These are phyloP conservation scores for Lentinula edodes DNA, from an alignment of 768 basidiomycete genomes.

Conservation along the genomic window DNA sequence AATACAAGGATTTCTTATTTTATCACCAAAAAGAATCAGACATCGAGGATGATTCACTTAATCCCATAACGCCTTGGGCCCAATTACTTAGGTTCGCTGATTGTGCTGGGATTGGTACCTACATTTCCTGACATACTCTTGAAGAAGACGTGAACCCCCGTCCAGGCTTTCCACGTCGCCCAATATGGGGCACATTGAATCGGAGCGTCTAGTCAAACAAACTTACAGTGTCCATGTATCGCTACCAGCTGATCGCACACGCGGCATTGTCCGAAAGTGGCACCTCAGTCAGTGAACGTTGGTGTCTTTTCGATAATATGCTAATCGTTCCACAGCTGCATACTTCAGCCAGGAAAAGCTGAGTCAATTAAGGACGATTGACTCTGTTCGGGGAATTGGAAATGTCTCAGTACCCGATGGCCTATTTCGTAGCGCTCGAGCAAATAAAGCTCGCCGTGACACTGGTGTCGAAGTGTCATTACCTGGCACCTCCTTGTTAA, in stretches of 20 bases:
- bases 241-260: constrained; percentile 46
- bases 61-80: constrained; percentile 68
- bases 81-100: constrained; percentile 59
- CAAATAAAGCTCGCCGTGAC: constrained; percentile 55
- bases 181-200: constrained; percentile 29
- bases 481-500: background rate
- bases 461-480: constrained; percentile 32
- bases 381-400: constrained; percentile 61
- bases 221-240: constrained; percentile 79
- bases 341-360: constrained; percentile 80
- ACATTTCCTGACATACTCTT: constrained; percentile 1
- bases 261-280: constrained; percentile 65
- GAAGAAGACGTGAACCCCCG: constrained; percentile 11
- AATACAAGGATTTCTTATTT: constrained; percentile 69
- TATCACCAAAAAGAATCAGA: constrained; percentile 79
- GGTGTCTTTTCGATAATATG: constrained; percentile 13
- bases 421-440: constrained; percentile 74
- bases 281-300: constrained; percentile 59
- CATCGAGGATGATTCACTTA: constrained; percentile 45
- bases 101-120: constrained; percentile 2
- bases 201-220: constrained; percentile 72
- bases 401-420: constrained; percentile 68
- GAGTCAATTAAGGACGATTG: constrained; percentile 66
- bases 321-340: constrained; percentile 46
- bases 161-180: background rate